phyloP scores from a whole-genome alignment of 108 stramenopile species.

The Parietichytrium sp. region DNA sequence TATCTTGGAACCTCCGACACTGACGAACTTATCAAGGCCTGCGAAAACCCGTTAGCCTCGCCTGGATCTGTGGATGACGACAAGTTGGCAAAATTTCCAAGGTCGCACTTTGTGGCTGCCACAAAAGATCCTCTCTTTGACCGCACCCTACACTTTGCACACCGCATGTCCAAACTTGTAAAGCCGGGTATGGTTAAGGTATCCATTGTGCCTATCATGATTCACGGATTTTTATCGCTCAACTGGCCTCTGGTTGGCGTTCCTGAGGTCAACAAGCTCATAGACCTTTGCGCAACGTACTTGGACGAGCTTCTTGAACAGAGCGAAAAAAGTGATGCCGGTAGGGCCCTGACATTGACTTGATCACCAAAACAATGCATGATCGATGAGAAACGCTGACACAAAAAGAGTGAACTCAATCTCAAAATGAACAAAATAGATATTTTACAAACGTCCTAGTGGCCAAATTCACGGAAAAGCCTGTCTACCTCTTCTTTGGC shows the following conservation, averaged over 20 bases:
- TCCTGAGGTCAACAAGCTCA: background rate
- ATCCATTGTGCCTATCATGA: background rate
- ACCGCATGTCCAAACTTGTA: background rate
- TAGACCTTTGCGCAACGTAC: background rate
- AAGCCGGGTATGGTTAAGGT: background rate
- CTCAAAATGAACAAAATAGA: too few species aligned
- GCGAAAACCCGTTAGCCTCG: slow-evolving; percentile 12
- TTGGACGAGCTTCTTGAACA: background rate
- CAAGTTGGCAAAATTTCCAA: background rate
- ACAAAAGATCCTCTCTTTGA: slow-evolving; percentile 15
- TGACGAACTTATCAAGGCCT: background rate
- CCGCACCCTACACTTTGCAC: background rate
- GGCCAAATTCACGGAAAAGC: background rate
- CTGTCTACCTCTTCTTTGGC: background rate
- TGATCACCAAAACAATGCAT: too few species aligned
- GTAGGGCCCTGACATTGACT: too few species aligned
- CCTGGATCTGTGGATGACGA: background rate
- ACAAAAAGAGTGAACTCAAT: too few species aligned
- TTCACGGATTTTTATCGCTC: background rate
- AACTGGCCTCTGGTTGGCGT: background rate
- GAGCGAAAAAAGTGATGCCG: too few species aligned
- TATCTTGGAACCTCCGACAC: slow-evolving; percentile 8
- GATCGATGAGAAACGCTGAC: too few species aligned
- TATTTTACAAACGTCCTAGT: too few species aligned
- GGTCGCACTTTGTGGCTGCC: background rate